Evolutionary conservation across 2,329 filamentous ascomycete genomes (phyloP).

Genomic region (Fonsecaea monophora): DNA sequence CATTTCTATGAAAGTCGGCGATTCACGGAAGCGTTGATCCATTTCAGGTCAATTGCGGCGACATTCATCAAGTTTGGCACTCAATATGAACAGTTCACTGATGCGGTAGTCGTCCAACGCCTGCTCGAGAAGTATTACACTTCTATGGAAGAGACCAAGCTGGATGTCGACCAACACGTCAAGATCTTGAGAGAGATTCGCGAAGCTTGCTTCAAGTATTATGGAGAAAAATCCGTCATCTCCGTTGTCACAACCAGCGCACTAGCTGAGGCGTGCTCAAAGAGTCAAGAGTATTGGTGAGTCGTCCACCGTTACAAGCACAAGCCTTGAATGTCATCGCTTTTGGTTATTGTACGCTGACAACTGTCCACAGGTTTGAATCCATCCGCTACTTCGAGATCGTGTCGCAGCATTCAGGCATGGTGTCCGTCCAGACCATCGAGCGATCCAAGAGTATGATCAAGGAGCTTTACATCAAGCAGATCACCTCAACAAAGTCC

Average conservation of each 20-base stretch:
- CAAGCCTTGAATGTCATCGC: not conserved
- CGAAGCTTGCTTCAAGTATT: conserved; percentile 46
- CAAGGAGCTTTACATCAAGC: conserved; percentile 26
- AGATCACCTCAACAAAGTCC: conserved; percentile 22
- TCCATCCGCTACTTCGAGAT: conserved; percentile 26
- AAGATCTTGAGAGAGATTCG: conserved; percentile 47
- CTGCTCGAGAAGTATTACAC: conserved; percentile 47
- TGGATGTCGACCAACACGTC: conserved; percentile 45
- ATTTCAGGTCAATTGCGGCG: conserved; percentile 48
- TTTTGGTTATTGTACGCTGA: not conserved
- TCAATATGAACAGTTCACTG: conserved; percentile 45
- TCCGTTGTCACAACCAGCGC: conserved; percentile 46
- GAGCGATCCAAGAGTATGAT: conserved; percentile 25
- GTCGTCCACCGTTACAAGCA: not conserved
- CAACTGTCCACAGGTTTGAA: conserved; percentile 12
- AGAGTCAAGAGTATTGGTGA: conserved; percentile 31
- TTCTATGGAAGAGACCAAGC: conserved; percentile 46
- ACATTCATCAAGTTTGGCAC: conserved; percentile 48
- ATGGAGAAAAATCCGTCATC: conserved; percentile 43
- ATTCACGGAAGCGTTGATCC: conserved; percentile 47
- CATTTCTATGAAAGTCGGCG: conserved; percentile 50
- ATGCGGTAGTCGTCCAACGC: conserved; percentile 45
- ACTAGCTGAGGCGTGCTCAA: conserved; percentile 44
- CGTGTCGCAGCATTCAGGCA: conserved; percentile 15
- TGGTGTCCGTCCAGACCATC: conserved; percentile 17